Evolutionary conservation across 176 grass and related monocot genomes (phyloP).

Genomic region (Otatea glauca): DNA sequence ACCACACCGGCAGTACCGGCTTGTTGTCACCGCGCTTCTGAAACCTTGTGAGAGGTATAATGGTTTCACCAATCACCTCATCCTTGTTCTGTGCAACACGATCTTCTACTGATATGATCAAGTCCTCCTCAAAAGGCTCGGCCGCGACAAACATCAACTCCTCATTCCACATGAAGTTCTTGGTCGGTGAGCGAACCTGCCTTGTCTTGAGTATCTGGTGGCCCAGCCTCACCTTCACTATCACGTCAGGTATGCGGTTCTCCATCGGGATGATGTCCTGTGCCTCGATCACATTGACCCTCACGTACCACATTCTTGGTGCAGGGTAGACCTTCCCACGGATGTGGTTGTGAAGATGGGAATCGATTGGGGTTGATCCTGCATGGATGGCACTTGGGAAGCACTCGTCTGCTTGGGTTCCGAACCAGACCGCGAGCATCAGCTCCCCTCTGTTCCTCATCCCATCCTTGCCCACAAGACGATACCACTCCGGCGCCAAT

Average conservation of each 20-base stretch:
- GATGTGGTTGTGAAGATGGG: conserved; percentile 58
- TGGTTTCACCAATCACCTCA: conserved; percentile 56
- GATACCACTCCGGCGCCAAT: conserved; percentile 90
- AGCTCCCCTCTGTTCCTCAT: conserved; percentile 75
- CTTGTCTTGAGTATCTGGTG: conserved; percentile 64
- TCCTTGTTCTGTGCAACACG: conserved; percentile 71
- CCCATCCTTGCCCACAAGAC: conserved; percentile 81
- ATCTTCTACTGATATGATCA: conserved; percentile 72
- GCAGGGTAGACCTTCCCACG: conserved; percentile 89
- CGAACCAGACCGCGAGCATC: conserved; percentile 92
- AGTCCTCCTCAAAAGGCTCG: conserved; percentile 88
- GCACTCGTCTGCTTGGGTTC: conserved; percentile 94
- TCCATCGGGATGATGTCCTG: conserved; percentile 69
- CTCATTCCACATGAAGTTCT: conserved; percentile 78
- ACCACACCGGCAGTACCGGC: conserved; percentile 56
- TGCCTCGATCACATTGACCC: conserved; percentile 74
- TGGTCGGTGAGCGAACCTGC: conserved; percentile 61
- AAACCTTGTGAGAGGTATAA: conserved; percentile 52
- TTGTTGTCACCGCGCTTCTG: conserved; percentile 66
- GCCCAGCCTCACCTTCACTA: conserved; percentile 68
- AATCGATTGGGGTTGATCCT: conserved; percentile 49
- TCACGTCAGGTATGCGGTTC: conserved; percentile 61
- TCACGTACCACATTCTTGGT: conserved; percentile 88
- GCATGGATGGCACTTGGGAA: conserved; percentile 78
- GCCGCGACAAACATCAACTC: conserved; percentile 85